Evolutionary conservation across 2,329 filamentous ascomycete genomes (phyloP), one percentile per base, ranked within the genome.

Genomic region (Colletotrichum australisinense): DNA sequence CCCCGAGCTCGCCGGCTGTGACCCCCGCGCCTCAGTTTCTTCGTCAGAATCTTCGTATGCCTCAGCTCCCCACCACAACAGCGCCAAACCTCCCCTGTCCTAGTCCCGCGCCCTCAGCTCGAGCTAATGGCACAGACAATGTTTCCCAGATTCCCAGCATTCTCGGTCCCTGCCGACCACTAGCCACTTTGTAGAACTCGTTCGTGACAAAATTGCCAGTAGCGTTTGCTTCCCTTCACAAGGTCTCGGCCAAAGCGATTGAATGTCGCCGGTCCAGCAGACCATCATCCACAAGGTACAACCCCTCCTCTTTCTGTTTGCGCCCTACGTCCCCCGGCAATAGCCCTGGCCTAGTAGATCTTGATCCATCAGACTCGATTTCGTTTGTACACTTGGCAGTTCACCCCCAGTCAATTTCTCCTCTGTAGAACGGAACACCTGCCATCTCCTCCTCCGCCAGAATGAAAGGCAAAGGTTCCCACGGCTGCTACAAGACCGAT

Each of bases 131-230:
- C 58, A 35, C 60, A 26, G 52, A 55, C 63, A 62, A 35, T 46
- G 55, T 60, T 49, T 49, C 42, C 42, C 42, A 49, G 19, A 11
- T 22, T 35, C 59, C 55, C 57, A 64, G 30, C 59, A 55, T 71
- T 62, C 56, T 73, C 56, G 60, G 71, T 63, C 71, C 46, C 67
- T 66, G 55, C 60, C 60, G 71, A 64, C n/a, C 42, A 22, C 35
- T 63, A 60, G 26, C 35, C 67, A 30, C 52, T 58, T 9, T 32
- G 52, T 49, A 42, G 58, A 63, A 49, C 53, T 49, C 32, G 58
- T 64, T 69, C 53, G 59, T 30, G 42, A 63, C 19, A 56, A 62
- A 60, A 64, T 46, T 46, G 53, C 42, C 55, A 65, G 46, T 73
- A 64, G 70, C 28, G 59, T 53, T 32, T 70, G 56, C 38, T 57